Conservation (phyloP, 2,329 filamentous ascomycete species). For the Tolypocladium tropicale region DNA sequence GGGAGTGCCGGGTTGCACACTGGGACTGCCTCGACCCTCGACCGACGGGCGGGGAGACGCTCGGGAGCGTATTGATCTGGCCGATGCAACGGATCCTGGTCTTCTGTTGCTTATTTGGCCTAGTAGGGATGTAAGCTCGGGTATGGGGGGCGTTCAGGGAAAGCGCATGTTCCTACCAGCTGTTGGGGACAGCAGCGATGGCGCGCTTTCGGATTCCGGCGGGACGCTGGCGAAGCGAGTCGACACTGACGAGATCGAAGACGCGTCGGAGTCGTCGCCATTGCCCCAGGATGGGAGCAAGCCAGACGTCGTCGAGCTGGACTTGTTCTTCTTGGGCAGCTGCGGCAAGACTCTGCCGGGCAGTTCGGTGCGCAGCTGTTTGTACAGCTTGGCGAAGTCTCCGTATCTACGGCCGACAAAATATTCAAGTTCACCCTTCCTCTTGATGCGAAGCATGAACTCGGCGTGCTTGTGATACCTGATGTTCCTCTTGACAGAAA, state of each 20-base stretch:
- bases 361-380: slow-evolving; percentile 69
- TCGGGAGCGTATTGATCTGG: slow-evolving; percentile 17
- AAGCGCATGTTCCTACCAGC: not conserved
- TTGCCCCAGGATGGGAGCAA: slow-evolving; percentile 41
- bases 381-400: slow-evolving; percentile 75
- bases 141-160: not conserved
- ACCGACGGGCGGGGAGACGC: slow-evolving; percentile 20
- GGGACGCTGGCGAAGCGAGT: slow-evolving; percentile 45
- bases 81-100: slow-evolving; percentile 20
- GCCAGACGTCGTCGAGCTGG: slow-evolving; percentile 54
- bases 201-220: slow-evolving; percentile 7
- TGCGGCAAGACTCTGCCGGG: slow-evolving; percentile 84
- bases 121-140: not conserved
- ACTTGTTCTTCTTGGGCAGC: slow-evolving; percentile 86
- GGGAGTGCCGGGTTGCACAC: slow-evolving; percentile 8
- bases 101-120: slow-evolving; percentile 2
- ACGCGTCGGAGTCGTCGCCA: slow-evolving; percentile 61
- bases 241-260: slow-evolving; percentile 72
- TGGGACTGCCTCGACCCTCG: slow-evolving; percentile 19
- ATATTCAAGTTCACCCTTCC: slow-evolving; percentile 61
- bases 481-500: slow-evolving; percentile 73
- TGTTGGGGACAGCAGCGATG: slow-evolving; percentile 19
- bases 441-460: slow-evolving; percentile 80
- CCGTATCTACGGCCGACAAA: slow-evolving; percentile 82
- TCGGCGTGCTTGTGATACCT: slow-evolving; percentile 89